Base-by-base conservation (phyloP, 2,329 filamentous ascomycete species). In the Penicillium sumatraense region DNA sequence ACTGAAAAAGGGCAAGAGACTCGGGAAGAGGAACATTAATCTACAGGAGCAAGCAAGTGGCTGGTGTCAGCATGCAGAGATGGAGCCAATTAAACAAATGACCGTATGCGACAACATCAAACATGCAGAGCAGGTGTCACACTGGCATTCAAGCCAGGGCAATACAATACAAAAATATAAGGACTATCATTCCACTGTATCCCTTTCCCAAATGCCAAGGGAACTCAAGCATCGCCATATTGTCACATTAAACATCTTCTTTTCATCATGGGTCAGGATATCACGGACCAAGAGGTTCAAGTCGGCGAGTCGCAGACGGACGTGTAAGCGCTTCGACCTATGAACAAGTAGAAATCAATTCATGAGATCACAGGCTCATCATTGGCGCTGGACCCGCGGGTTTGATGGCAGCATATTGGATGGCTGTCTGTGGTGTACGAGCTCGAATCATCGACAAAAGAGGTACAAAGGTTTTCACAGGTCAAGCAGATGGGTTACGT, bases 341-440 rank as follows among this genome's bases (percentile, higher is more conserved):
- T 14, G 1, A 11, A 24, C 6, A 9, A 4, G 1, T 2, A 11
- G 3, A 2, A 9, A 24, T 27, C 7, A 46, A 4, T 48, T 57
- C 13, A 49, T n/a, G 21, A 46, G 29, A 1, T 29, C 1, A 3
- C n/a, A 65, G 62, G 21, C 56, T 66, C 49, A 80, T 83, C 36
- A 66, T 83, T 7, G 81, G 81, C 16, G 80, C 80, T 14, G 81
- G 81, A 11, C 81, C 81, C 2, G 72, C 77, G 8, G 77, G 76
- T 11, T 69, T 81, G 8, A 78, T 82, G 67, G 73, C 78, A n/a
- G 79, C 78, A 11, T 76, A 76, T 11, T 82, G 81, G 74, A 75
- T 82, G 67, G 72, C 79, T 9, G 73, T 74, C 38, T 81, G 76
- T 58, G 76, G 77, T 16, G 76, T 83, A 55, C 76, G 75, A 4